phyloP scores from a whole-genome alignment of 345 rosid species.

The Hirschfeldia incana region DNA sequence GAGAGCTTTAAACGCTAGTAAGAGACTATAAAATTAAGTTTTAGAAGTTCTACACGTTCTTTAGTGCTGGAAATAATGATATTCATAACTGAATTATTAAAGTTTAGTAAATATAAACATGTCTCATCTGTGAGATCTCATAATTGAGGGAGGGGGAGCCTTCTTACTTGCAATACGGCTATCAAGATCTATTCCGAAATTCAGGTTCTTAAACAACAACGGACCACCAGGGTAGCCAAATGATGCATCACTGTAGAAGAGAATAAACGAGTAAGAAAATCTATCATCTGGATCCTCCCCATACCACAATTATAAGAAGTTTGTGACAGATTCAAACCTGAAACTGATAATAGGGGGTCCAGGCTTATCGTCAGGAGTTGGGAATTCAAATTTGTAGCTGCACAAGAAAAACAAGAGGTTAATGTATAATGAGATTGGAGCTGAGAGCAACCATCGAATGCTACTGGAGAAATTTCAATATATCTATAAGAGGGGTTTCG shows the following conservation, averaged over 20 bases:
- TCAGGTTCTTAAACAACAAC: conserved; percentile 79
- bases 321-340: conserved; percentile 53
- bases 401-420: conserved; percentile 31
- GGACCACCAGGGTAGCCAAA: conserved; percentile 98
- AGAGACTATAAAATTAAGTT: conserved; percentile 6
- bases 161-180: conserved; percentile 97
- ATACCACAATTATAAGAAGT: conserved; percentile 6
- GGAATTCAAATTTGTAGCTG: conserved; percentile 99
- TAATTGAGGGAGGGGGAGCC: conserved; percentile 9
- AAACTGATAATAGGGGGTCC: conserved; percentile 98
- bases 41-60: conserved; percentile 5
- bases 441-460: conserved; percentile 7
- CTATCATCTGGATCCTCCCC: background rate
- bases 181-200: conserved; percentile 97
- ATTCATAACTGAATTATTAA: conserved; percentile 8
- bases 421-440: background rate
- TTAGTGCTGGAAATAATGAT: conserved; percentile 2
- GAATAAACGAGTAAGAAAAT: conserved; percentile 16
- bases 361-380: conserved; percentile 98
- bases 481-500: conserved; percentile 21
- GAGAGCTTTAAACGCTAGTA: conserved; percentile 13
- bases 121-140: background rate
- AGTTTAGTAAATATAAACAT: conserved; percentile 2
- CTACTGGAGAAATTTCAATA: background rate
- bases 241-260: conserved; percentile 83